Evolutionary conservation across 768 basidiomycete species (phyloP), one percentile per base, ranked within the genome.

Genomic region (Termitomyces sp.): DNA sequence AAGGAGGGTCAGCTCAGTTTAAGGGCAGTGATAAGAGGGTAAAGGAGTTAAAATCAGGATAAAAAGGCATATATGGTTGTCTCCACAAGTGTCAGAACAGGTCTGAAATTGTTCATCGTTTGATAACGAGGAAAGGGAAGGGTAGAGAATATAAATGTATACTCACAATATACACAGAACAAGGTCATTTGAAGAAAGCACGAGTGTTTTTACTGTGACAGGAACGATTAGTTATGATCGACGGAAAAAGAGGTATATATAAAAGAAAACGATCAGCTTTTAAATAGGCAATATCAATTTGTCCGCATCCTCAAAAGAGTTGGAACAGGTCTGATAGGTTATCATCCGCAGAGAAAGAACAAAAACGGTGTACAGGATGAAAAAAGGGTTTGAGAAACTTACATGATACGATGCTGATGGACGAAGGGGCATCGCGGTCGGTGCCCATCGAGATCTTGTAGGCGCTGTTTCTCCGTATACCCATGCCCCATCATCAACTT

Each of bases 261-360:
- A 50, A 45, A 60, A 37, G 35, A 53, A 44, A 59, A 64, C 52
- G 56, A 59, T 77, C 67, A 74, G 76, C 71, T 69, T 41, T 76
- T 52, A 54, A 77, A 77, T 32, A 82, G 79, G 85, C 84, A 87
- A 87, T 84, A 75, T 77, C 64, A 59, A 62, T 76, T 56, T 75
- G 70, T 84, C 85, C 81, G 74, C 84, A 82, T 64, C 65, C 65
- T 63, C 67, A 47, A 58, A 52, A 64, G 64, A 61, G 72, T 89
- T 84, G 74, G 87, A 83, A 89, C 85, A 88, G 86, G 87, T 87
- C 85, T 88, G 83, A 81, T 73, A 69, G 53, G 68, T 64, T 80
- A 73, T 88, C 88, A 87, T 89, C 87, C 71, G 53, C 44, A 32
- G 58, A 38, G 34, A 43, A 8, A 52, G 55, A 28, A 34, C 51